Base-by-base conservation (phyloP, 129 eudicot species). In the Tanacetum coccineum region DNA sequence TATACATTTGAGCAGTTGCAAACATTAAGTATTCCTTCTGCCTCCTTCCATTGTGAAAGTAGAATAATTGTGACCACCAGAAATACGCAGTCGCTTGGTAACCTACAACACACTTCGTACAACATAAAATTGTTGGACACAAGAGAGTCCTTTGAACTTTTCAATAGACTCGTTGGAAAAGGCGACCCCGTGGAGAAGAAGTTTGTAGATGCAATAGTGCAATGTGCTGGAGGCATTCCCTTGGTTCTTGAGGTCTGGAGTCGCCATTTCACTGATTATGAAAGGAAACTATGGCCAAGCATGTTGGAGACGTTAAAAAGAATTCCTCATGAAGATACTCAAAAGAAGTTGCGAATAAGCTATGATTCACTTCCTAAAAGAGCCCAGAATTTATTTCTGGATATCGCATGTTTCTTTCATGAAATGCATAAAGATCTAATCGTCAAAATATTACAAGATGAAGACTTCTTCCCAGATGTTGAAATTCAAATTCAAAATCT, bases 51-150 rank as follows among this genome's bases (percentile, higher is more conserved):
- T 12, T 9, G 9, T 14, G 67, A 71, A 42, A 76, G 81, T 46
- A 76, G 66, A 76, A 77, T 77, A 12, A 70, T 77, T 6, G 69
- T 77, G 69, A 77, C 72, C 0, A 77, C 76, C 9, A 47, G 81
- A 25, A 28, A 63, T 64, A 47, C 28, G 39, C 19, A 15, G 4
- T 47, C 61, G 0, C 59, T 70, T 53, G 32, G 45, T 40, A 28
- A 17, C 13, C 20, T 70, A 20, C 11, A 6, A 4, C 39, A 30
- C n/a, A 40, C 10, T 8, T 4, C 26, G 15, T 66, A 70, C 44
- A n/a, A 28, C 6, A 46, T 32, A 17, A 59, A 4, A n/a, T 18
- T 28, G 30, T 48, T 77, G 68, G 39, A 64, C 42, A 32, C 4
- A 32, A 32, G 26, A 7, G 76, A 77, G 57, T 77, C 81, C 8